Percentiles rank a stretch among this genome's conserved stretches.
These are phyloP conservation scores for Achlya hypogyna DNA, from an alignment of 352 stramenopile species.

Conservation along the genomic window DNA sequence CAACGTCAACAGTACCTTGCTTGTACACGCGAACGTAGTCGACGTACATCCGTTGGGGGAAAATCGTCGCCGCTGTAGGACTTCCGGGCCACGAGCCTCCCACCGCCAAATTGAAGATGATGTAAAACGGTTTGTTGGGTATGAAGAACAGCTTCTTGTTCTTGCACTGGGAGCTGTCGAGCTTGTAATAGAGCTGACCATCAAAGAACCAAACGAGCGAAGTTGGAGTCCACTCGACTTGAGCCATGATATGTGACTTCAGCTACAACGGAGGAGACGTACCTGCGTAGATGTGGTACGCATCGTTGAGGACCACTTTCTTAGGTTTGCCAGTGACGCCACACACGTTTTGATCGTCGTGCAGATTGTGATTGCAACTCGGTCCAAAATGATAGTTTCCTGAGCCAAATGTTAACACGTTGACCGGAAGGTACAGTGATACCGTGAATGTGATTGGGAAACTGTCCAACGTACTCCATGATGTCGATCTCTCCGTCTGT, in stretches of 20 bases:
- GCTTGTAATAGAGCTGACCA: constrained; percentile 1
- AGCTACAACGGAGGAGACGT: background rate
- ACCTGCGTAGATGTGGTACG: constrained; percentile 4
- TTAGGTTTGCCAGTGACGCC: background rate
- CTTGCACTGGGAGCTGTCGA: background rate
- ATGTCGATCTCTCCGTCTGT: constrained; percentile 17
- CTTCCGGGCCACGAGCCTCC: constrained; percentile 10
- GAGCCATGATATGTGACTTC: background rate
- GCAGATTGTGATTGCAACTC: constrained; percentile 2
- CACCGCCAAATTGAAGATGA: constrained; percentile 14
- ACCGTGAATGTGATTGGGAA: constrained; percentile 7
- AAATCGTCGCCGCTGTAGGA: background rate
- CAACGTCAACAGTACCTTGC: too few relatives aligned
- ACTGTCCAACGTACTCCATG: constrained; percentile 13
- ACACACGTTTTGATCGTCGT: background rate
- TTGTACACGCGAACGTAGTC: constrained; percentile 16
- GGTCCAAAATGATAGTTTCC: constrained; percentile 17
- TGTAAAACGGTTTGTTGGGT: constrained; percentile 9
- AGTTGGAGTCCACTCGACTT: constrained; percentile 12
- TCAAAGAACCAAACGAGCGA: constrained; percentile 6
- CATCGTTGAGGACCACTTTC: background rate
- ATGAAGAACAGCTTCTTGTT: background rate
- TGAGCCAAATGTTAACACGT: background rate
- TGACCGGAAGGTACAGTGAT: background rate
- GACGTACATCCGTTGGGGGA: constrained; percentile 13